Evolutionary conservation across 73 alveolate species (phyloP).

Genomic region (Tetrahymena elliotti): DNA sequence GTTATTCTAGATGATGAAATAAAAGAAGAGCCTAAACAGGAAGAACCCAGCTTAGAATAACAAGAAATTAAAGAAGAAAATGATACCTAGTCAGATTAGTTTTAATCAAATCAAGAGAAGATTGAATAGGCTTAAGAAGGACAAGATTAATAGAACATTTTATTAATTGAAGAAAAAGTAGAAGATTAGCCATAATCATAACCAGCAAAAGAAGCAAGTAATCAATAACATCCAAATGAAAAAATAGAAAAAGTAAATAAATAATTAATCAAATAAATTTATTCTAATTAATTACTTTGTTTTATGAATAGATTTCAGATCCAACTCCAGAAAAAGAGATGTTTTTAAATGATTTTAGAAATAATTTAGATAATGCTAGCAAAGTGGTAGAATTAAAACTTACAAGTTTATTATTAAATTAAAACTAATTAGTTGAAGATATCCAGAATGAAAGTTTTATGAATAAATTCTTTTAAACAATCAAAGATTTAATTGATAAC

Average conservation of each 20-base stretch:
- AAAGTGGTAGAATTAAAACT: background rate
- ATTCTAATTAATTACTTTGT: background rate
- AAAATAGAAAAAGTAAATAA: background rate
- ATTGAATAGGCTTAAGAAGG: background rate
- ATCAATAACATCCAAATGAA: background rate
- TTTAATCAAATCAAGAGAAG: background rate
- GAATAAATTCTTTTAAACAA: background rate
- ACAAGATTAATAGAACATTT: background rate
- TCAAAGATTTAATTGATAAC: background rate
- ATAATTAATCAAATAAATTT: background rate
- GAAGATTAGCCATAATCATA: background rate
- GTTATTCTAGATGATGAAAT: background rate
- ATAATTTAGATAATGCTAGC: background rate
- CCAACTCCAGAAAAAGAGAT: background rate
- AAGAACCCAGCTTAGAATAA: background rate
- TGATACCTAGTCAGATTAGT: background rate
- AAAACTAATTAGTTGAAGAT: background rate
- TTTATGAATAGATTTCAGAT: background rate
- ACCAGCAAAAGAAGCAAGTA: background rate
- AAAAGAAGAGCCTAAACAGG: background rate
- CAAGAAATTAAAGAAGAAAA: background rate
- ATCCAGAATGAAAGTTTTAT: background rate
- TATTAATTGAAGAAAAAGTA: background rate
- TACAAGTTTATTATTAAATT: background rate
- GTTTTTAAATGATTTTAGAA: background rate